Base-by-base conservation (phyloP, 2,329 filamentous ascomycete species). In the Penicillium digitatum region DNA sequence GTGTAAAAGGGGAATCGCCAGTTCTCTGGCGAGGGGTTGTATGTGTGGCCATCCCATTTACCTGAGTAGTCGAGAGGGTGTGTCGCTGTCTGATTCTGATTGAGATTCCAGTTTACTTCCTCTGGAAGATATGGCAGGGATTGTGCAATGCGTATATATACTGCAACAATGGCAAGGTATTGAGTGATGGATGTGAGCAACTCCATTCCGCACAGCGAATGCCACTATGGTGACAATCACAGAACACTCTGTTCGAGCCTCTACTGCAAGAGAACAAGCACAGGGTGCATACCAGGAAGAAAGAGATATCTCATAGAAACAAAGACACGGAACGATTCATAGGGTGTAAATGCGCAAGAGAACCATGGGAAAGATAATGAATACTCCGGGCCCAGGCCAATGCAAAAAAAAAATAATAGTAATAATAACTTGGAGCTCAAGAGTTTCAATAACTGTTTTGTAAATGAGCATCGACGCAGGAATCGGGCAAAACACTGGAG, bases 1-100 rank as follows among this genome's bases (percentile, higher is more conserved):
- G 82, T 85, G 66, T 87, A 87, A 66, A 86, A 83, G 0, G 85
- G 85, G 56, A 87, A 79, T 27, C 85, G 77, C 84, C 85, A 87
- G 62, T 83, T 86, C 0, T 73, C 65, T 1, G 84, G 84, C 22
- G 83, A 86, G 0, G 74, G 69, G 11, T 72, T 64, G 60, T 81
- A 86, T 31, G 57, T 62, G 18, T 83, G 80, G 59, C 76, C 71
- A 20, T 70, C 71, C 79, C 82, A 80, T 72, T 76, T 69, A 59
- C 82, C 79, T 63, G 71, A 79, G 66, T 87, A 87, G 40, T 87
- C 76, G 27, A 81, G 70, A 1, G 83, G 82, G 51, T 78, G 67
- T 26, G 69, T 76, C 11, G 84, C 83, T 40, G 75, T 72, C 62
- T 79, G 66, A 66, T 87, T 86, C 60, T 76, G 73, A 67, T 87